phyloP scores from a whole-genome alignment of 495 filamentous ascomycete species.

The Cetradonia linearis region DNA sequence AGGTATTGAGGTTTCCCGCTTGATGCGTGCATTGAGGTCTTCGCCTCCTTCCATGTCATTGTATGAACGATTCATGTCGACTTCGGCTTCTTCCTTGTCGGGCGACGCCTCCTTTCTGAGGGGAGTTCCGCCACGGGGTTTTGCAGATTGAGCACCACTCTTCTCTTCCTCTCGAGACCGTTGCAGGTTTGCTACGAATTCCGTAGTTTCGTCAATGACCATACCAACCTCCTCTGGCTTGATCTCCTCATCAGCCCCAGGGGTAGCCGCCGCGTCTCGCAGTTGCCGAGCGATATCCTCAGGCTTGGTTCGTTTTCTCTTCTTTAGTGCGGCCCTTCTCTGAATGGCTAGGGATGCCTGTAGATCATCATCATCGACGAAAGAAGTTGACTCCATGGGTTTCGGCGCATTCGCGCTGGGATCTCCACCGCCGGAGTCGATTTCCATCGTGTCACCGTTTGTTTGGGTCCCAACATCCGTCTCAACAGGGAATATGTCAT shows the following conservation, averaged over 20 bases:
- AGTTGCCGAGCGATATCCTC: conserved; percentile 80
- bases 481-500: conserved; percentile 51
- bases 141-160: conserved; percentile 28
- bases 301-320: conserved; percentile 70
- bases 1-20: conserved; percentile 40
- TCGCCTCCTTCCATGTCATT: conserved; percentile 48
- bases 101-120: conserved; percentile 43
- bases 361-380: conserved; percentile 87
- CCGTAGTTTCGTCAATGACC: conserved; percentile 87
- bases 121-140: conserved; percentile 26
- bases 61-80: conserved; percentile 52
- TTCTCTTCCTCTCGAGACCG: conserved; percentile 44
- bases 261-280: conserved; percentile 57
- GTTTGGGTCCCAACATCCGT: conserved; percentile 31
- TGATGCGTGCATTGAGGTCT: conserved; percentile 38
- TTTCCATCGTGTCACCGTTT: conserved; percentile 58
- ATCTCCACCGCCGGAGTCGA: conserved; percentile 46
- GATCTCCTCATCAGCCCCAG: conserved; percentile 29
- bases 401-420: conserved; percentile 29
- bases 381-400: conserved; percentile 43
- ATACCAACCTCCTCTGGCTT: conserved; percentile 58
- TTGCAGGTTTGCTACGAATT: conserved; percentile 81
- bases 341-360: conserved; percentile 76
- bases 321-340: conserved; percentile 73
- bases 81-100: conserved; percentile 48